Evolutionary conservation across 164 flowering plant species (phyloP), one percentile per base, ranked within the genome.

Genomic region (Santalum album): DNA sequence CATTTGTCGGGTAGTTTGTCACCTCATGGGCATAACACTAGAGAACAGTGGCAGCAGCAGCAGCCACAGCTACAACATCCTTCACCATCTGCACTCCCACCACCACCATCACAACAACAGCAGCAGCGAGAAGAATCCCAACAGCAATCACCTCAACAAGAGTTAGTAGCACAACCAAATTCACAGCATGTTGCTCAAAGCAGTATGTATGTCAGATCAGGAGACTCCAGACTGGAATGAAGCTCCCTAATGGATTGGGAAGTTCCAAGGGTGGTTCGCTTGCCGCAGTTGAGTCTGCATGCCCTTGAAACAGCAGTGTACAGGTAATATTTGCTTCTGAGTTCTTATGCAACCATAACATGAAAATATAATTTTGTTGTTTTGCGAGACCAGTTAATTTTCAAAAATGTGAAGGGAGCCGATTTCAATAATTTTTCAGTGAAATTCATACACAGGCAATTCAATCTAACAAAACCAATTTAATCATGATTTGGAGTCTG

Each of bases 141-240:
- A 25, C 25, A 19, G 49, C 63, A 66, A 11, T 54, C 69, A 36
- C 61, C 56, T 16, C 60, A 19, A 29, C 57, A 60, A 43, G 66
- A 60, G 49, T 53, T 53, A 14, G 67, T 51, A 9, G 36, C 55
- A 11, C 75, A 64, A 19, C 71, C 47, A 45, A 67, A 61, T 51
- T 43, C 75, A 12, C 73, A 63, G 57, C 75, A 72, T 56, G 61
- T 72, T 43, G 79, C 70, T 60, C 74, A 79, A 56, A 65, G 72
- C 29, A 69, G 66, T 66, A 52, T 66, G 63, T 70, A 67, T 66
- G 60, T 69, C 44, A 71, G 70, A 56, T 65, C 82, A 14, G 19
- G 75, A 36, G 72, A 69, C 52, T 64, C 81, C 61, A 74, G 80
- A 60, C 46, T 75, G 59, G 87, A 76, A 51, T 74, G 76, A 79